A percentile compares a stretch with the other conserved stretches of the same genome.
Conservation (phyloP, 2,329 filamentous ascomycete species). For the Aureobasidium sp. region DNA sequence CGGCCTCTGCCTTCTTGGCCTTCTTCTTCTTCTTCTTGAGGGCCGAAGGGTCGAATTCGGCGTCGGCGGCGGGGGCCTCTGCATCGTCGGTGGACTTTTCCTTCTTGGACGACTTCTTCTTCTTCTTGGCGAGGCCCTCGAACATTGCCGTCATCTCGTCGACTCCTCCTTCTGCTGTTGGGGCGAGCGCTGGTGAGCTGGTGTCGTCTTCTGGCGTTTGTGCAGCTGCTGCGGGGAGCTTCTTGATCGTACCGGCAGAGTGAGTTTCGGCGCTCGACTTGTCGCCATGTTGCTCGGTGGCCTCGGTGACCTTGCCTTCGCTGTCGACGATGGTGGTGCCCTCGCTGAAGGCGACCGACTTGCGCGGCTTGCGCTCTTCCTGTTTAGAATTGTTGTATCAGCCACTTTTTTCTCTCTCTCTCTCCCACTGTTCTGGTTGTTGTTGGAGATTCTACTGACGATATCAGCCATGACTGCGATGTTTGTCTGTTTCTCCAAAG, state of each 20-base stretch:
- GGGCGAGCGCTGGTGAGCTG: slow-evolving; percentile 26
- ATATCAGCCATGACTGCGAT: slow-evolving; percentile 48
- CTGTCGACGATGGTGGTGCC: slow-evolving; percentile 80
- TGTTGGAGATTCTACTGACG: slow-evolving; percentile 23
- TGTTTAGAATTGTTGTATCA: slow-evolving; percentile 23
- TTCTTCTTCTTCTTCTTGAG: slow-evolving; percentile 88
- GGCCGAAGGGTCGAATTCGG: slow-evolving; percentile 56
- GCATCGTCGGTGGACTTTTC: slow-evolving; percentile 30
- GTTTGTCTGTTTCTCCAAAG: background rate
- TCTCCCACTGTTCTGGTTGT: background rate
- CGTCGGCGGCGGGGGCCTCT: slow-evolving; percentile 47
- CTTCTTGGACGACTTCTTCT: slow-evolving; percentile 55
- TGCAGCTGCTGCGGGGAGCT: background rate
- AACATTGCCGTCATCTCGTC: slow-evolving; percentile 45
- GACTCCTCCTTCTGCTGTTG: slow-evolving; percentile 43
- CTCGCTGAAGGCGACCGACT: slow-evolving; percentile 90
- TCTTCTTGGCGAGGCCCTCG: slow-evolving; percentile 68
- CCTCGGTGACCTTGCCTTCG: slow-evolving; percentile 77
- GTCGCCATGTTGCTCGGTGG: slow-evolving; percentile 60
- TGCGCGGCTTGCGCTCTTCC: slow-evolving; percentile 67
- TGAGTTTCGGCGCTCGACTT: slow-evolving; percentile 79
- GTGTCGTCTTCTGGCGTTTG: slow-evolving; percentile 24
- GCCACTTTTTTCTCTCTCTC: background rate
- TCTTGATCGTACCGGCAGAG: slow-evolving; percentile 33
- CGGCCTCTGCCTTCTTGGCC: slow-evolving; percentile 51